Base-by-base conservation (phyloP, 495 filamentous ascomycete species). In the Echria macrotheca region DNA sequence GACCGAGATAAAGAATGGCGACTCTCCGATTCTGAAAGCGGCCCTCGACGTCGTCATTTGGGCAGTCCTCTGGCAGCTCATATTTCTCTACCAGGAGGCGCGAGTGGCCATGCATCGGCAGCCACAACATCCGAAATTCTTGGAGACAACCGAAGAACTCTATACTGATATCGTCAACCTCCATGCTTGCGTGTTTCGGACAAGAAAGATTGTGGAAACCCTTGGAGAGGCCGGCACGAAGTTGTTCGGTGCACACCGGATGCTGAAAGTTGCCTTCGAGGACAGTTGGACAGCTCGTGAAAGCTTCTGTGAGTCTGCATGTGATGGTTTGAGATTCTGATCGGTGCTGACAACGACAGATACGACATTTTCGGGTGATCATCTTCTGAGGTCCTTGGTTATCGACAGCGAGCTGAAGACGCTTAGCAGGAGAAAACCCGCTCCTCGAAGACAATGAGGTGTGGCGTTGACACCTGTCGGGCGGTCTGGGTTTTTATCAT, bases 31-130 rank as follows among this genome's bases (percentile, higher is more conserved):
- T 7, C 47, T 55, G 25, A 17, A 10, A 25, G 37, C 46, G 0
- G 31, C 38, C 11, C 26, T 52, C 12, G 26, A 54, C 19, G 23
- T 57, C 17, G 40, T 39, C 19, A 49, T 33, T 22, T 64, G 61
- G 61, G 18, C 57, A 9, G 35, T 44, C 22, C n/a, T 59, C 43
- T 59, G 58, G 61, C 58, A 64, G 29, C 48, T 64, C 26, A 53
- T 61, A 1, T 32, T 59, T 19, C 42, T 61, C 12, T 64, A 61
- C 23, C 61, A 58, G 24, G 49, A 57, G 14, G 53, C 58, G 4
- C 21, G 25, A 33, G 37, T 26, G 55, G 54, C 47, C 12, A 26
- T 31, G 11, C 40, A 36, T 1, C 17, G 26, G 26, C 45, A 23
- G 19, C 25, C 21, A n/a, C 26, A 53, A 28, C 46, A 45, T 2